Evolutionary conservation across 129 eudicot species (phyloP), one percentile per base, ranked within the genome.

Genomic region (Centaurea solstitialis): DNA sequence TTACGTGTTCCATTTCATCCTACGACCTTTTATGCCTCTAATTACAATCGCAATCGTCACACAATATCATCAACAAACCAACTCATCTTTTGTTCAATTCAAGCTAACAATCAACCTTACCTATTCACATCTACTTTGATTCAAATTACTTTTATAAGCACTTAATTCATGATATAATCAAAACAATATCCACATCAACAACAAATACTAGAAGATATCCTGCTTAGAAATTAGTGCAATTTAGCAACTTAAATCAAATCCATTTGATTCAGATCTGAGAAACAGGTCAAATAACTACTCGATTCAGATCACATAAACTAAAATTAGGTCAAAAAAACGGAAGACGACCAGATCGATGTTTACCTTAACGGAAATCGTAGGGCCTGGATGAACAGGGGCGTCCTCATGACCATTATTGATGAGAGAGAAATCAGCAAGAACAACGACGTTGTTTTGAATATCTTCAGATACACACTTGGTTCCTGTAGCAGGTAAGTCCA

Each of bases 401-500:
- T 85, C 81, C 8, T 76, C 57, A 18, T 80, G 86, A 45, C 76
- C 83, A 22, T 70, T 68, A 22, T 70, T 68, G 68, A 90, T 38
- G 17, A 87, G 86, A 3, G 83, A 74, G 83, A 77, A 90, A 87
- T 87, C 94, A 37, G 88, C 87, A 66, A 87, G 84, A 75, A 90
- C 94, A 70, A 90, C 86, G 78, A 87, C 87, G 85, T 87, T 85
- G 86, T 68, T 86, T 50, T 87, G 89, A 7, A 90, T 87, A 65
- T 90, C 91, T 72, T 90, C 94, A 35, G 94, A 90, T 4, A 90
- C 91, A 68, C 94, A 87, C 85, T 90, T 90, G 37, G 94, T 87
- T 61, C 94, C 94, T 22, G 91, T 77, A 68, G 79, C 65, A 3
- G 91, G 90, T 40, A 90, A 72, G 33, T 90, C 89, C 40, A 90